phyloP scores from a whole-genome alignment of 2,329 filamentous ascomycete species.

The Fusarium xylarioides region DNA sequence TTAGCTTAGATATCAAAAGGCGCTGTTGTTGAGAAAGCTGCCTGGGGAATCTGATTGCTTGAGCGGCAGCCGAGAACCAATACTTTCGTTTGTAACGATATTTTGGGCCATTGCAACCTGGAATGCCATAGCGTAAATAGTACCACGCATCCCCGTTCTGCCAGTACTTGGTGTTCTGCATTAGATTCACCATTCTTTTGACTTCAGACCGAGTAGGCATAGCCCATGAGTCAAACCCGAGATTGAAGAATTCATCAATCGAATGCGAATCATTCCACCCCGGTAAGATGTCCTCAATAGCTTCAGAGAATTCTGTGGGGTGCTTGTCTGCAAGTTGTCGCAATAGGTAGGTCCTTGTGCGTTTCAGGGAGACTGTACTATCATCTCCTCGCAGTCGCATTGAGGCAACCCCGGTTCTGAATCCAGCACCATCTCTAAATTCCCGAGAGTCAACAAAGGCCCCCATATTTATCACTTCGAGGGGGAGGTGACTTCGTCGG shows the following conservation, averaged over 20 bases:
- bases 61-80: not conserved
- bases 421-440: not conserved
- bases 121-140: accelerated
- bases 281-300: accelerated
- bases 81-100: not conserved
- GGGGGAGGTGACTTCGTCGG: accelerated
- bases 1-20: accelerated
- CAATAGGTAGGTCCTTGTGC: accelerated
- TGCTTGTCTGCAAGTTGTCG: not conserved
- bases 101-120: accelerated
- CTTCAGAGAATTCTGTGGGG: accelerated
- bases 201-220: not conserved
- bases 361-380: not conserved
- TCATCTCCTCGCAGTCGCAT: not conserved
- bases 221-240: not conserved
- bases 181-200: not conserved
- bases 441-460: accelerated
- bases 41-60: accelerated
- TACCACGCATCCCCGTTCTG: accelerated
- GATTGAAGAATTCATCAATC: accelerated
- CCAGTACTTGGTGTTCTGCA: accelerated
- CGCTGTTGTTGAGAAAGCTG: accelerated
- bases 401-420: not conserved
- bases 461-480: accelerated
- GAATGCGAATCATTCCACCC: not conserved